These are phyloP conservation scores for Rhizopogon vesiculosus DNA, from an alignment of 768 basidiomycete species.

Conservation along the genomic window DNA sequence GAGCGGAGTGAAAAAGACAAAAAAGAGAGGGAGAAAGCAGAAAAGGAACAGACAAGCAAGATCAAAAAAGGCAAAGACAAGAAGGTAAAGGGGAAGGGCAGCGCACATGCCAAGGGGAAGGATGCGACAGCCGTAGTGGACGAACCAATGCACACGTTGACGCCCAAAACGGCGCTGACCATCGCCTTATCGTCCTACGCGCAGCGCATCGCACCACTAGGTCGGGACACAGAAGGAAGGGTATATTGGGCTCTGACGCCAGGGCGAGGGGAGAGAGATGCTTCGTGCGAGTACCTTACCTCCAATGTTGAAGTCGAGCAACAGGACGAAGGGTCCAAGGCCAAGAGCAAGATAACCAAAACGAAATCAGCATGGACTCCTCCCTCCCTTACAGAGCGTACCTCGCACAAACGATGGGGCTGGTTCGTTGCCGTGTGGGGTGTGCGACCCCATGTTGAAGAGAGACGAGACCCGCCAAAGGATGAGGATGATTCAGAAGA, in stretches of 20 bases:
- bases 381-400: constrained; percentile 45
- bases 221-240: constrained; percentile 64
- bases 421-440: constrained; percentile 82
- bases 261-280: constrained; percentile 51
- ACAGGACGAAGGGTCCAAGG: constrained; percentile 11
- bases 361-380: constrained; percentile 35
- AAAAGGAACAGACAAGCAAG: constrained; percentile 27
- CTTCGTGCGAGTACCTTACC: constrained; percentile 28
- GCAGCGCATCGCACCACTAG: constrained; percentile 57
- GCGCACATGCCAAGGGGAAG: constrained; percentile 27
- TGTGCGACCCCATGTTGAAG: constrained; percentile 35
- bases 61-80: constrained; percentile 17
- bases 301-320: constrained; percentile 2
- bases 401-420: constrained; percentile 55
- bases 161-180: constrained; percentile 36
- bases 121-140: constrained; percentile 9
- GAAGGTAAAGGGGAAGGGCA: constrained; percentile 53
- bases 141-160: constrained; percentile 43
- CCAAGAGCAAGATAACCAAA: constrained; percentile 24
- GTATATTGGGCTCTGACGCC: constrained; percentile 66
- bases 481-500: constrained; percentile 12
- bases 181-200: constrained; percentile 40
- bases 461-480: constrained; percentile 12
- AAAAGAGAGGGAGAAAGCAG: constrained; percentile 53
- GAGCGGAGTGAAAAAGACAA: constrained; percentile 25